A percentile compares a stretch with the other conserved stretches of the same genome.
These are phyloP conservation scores for Trypanosoma platydactyli DNA, from an alignment of 208 protist genomes.

Conservation along the genomic window DNA sequence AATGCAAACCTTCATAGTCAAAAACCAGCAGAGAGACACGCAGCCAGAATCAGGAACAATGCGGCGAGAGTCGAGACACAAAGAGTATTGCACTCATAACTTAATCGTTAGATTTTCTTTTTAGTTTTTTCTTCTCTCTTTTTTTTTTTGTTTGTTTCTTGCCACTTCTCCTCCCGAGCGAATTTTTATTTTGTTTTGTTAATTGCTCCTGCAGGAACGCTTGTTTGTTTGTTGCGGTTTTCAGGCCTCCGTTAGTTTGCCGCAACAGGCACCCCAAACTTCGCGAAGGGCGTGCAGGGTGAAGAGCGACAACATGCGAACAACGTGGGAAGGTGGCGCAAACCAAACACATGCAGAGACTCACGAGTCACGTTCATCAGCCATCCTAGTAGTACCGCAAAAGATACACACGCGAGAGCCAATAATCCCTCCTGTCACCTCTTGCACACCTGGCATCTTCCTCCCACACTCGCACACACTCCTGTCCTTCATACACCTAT, in stretches of 20 bases:
- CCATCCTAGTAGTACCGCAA: no score
- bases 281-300: background rate
- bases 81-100: background rate
- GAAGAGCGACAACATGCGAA: no score
- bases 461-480: no score
- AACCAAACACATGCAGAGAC: no score
- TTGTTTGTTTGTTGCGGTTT: conserved; percentile 1
- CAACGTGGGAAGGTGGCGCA: no score
- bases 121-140: background rate
- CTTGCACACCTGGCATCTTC: no score
- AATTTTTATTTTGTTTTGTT: conserved; percentile 12
- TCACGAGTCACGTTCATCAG: no score
- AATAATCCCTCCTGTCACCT: no score
- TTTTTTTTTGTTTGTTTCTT: background rate
- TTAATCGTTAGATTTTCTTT: conserved; percentile 12
- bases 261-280: background rate
- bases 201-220: background rate
- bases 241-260: background rate
- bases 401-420: no score
- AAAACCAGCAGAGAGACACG: background rate
- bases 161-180: background rate
- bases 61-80: background rate
- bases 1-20: conserved; percentile 16
- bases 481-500: no score
- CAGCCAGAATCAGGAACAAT: no score